These are phyloP conservation scores for Thoreauomyces humboldtii DNA, from an alignment of 192 early-diverging fungal genomes.

Conservation along the genomic window DNA sequence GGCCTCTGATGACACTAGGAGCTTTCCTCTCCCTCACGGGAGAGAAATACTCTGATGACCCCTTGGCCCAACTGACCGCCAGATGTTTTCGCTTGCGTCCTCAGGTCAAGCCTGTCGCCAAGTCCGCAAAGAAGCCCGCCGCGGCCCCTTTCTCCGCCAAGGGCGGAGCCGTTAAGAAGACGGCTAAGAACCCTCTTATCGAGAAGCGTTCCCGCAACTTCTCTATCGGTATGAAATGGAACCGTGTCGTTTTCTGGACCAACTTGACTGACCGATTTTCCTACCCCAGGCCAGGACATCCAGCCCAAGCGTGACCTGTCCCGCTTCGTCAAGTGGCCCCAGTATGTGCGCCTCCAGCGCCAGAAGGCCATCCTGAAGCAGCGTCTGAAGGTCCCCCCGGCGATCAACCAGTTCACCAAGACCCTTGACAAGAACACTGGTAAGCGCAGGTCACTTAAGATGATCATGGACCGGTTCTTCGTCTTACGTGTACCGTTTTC, in stretches of 20 bases:
- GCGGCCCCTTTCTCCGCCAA: constrained; percentile 76
- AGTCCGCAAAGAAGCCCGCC: constrained; percentile 81
- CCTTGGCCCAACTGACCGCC: constrained; percentile 24
- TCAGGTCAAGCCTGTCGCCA: constrained; percentile 37
- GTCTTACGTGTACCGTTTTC: background rate
- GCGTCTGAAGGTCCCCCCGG: constrained; percentile 99
- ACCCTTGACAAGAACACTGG: constrained; percentile 96
- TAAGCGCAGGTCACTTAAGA: too few species aligned
- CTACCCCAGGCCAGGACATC: constrained; percentile 77
- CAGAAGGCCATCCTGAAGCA: constrained; percentile 96
- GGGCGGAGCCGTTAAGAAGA: constrained; percentile 58
- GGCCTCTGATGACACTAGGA: constrained; percentile 25
- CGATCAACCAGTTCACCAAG: constrained; percentile 99
- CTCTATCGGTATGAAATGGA: constrained; percentile 68
- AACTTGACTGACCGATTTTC: constrained; percentile 8
- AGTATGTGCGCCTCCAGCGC: constrained; percentile 98
- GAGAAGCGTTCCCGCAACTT: constrained; percentile 94
- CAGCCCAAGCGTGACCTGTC: constrained; percentile 93
- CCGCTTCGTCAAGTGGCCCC: constrained; percentile 98
- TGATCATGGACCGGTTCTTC: too few species aligned
- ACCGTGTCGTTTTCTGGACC: background rate
- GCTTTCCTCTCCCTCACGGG: constrained; percentile 12
- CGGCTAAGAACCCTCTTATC: constrained; percentile 81
- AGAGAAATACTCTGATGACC: constrained; percentile 13
- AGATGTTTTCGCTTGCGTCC: background rate